phyloP scores from a whole-genome alignment of 495 filamentous ascomycete species.

The Aspergillus conjunctus region DNA sequence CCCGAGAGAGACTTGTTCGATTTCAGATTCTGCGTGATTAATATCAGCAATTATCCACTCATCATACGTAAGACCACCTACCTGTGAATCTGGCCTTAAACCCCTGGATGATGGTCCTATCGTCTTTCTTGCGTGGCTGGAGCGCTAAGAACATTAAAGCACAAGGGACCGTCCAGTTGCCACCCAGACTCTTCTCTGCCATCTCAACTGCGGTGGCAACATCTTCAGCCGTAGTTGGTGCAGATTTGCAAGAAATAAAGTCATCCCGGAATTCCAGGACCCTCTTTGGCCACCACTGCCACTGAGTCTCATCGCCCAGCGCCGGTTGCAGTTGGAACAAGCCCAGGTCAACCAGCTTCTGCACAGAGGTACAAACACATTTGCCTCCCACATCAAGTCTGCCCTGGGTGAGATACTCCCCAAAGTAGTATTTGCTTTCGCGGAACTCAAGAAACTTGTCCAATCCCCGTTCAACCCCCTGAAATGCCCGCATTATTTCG shows the following conservation, averaged over 20 bases:
- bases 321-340: constrained; percentile 16
- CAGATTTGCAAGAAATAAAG: background rate
- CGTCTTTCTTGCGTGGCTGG: constrained; percentile 10
- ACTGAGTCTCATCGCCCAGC: constrained; percentile 6
- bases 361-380: constrained; percentile 15
- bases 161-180: constrained; percentile 2
- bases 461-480: constrained; percentile 17
- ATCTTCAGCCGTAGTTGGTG: constrained; percentile 2
- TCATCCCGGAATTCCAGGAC: constrained; percentile 9
- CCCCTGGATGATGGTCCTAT: background rate
- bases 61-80: background rate
- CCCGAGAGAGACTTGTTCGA: background rate
- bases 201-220: constrained; percentile 4
- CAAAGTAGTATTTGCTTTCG: constrained; percentile 29
- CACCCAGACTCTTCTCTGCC: constrained; percentile 9
- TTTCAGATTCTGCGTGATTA: background rate
- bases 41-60: background rate
- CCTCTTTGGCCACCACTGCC: constrained; percentile 16
- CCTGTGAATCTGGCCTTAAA: constrained; percentile 9
- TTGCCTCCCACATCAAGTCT: constrained; percentile 30
- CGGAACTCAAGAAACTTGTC: constrained; percentile 18
- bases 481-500: constrained; percentile 31
- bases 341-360: constrained; percentile 14
- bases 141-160: constrained; percentile 13
- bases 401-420: constrained; percentile 43